Conservation (phyloP, 1,139 yeast species). For the Pichia sp. region DNA sequence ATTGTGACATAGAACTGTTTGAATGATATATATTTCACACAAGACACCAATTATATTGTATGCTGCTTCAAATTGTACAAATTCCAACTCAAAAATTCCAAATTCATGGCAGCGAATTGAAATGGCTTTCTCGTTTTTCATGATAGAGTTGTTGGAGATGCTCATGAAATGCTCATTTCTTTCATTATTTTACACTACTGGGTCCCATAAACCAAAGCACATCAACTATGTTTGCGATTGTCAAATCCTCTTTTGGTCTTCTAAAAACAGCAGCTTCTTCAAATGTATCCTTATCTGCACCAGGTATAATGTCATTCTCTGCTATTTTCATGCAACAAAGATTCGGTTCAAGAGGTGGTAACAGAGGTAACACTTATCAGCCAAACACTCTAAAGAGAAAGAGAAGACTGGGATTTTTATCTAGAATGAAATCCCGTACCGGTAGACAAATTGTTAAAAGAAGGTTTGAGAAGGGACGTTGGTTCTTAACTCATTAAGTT, state of each 20-base stretch:
- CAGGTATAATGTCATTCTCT: constrained; percentile 11
- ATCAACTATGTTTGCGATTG: constrained; percentile 7
- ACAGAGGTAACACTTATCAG: constrained; percentile 89
- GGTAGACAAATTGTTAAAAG: constrained; percentile 77
- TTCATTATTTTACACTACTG: background rate
- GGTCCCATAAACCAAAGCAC: too few species aligned
- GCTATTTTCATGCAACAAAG: constrained; percentile 24
- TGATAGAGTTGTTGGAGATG: background rate
- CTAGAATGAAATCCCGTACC: constrained; percentile 70
- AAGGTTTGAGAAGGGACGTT: constrained; percentile 84
- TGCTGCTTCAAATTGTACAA: too few species aligned
- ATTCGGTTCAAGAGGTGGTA: constrained; percentile 63
- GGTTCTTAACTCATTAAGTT: constrained; percentile 77
- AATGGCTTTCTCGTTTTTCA: background rate
- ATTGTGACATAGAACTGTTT: background rate
- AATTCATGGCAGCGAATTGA: background rate
- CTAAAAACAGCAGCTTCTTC: background rate
- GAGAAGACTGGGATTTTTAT: constrained; percentile 83
- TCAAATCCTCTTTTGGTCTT: constrained; percentile 4
- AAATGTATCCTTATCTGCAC: constrained; percentile 7
- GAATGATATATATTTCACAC: too few species aligned
- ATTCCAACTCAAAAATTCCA: too few species aligned
- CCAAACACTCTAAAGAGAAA: constrained; percentile 88
- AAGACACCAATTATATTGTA: too few species aligned
- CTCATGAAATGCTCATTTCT: background rate